Base-by-base conservation (phyloP, 2,329 filamentous ascomycete species). In the Cladosporium sp. region DNA sequence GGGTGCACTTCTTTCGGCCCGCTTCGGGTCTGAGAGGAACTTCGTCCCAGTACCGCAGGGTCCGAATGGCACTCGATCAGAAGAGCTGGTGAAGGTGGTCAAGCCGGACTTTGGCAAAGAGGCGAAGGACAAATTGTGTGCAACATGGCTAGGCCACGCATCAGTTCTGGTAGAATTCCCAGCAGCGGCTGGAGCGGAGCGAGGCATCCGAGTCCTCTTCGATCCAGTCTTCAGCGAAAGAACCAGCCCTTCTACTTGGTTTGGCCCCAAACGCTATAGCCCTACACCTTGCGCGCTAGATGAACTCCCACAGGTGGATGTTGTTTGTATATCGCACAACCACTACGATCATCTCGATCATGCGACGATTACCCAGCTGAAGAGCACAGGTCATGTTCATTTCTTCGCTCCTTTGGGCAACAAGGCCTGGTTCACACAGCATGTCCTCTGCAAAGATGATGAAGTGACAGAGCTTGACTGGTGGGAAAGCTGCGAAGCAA, bases 281-380 rank as follows among this genome's bases (percentile, higher is more conserved):
- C 82, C 80, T 3, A 77, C 82, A 4, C 84, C 84, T 0, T 86
- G 84, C 70, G 69, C 72, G 0, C 69, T 84, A 2, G 75, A 81
- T 2, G 82, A 85, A 21, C 70, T 86, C 2, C 84, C 84, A 0
- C 78, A 82, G 2, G 75, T 86, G 11, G 84, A 87, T 64, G 71
- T 82, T 2, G 78, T 86, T 3, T 75, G 80, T 65, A 84, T 86
- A 57, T 83, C 80, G 63, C 85, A 87, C 71, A 83, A 85, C 68
- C 84, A 86, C 70, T 86, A 85, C 69, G 84, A 86, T 68, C 84
- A 86, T 66, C 76, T 86, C 59, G 83, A 86, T 67, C 73, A 77
- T 5, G 74, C 78, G 21, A 82, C 82, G 0, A 72, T 86, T 46
- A 76, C 71, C 65, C 72, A 76, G 28, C 69, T 83, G 21, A 75